Base-by-base conservation (phyloP, 345 rosid species). In the Citrus unshiu region DNA sequence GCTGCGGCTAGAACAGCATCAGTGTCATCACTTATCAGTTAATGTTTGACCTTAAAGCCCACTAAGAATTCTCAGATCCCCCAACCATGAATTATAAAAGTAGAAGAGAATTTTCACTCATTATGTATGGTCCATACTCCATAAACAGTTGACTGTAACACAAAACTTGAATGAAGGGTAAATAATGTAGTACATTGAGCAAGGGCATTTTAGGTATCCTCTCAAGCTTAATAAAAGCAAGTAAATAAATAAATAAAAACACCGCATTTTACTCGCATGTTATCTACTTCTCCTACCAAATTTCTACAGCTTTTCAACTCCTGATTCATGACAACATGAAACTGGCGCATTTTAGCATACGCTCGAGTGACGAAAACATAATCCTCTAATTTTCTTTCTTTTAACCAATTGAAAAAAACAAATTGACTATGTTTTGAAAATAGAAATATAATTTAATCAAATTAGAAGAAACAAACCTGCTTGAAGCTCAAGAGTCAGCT, bases 401-500 rank as follows among this genome's bases (percentile, higher is more conserved):
- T 46, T 46, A 73, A 46, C 32, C 60, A 43, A 57, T 56, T 1
- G 9, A n/a, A 64, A 43, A 22, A 69, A 75, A n/a, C 0, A 40
- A 30, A 34, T 10, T 62, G 18, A 30, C 58, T 8, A 27, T 70
- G 16, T 70, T 3, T 25, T 1, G 10, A 39, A 71, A 25, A 69
- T 8, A 3, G 22, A 71, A 30, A 54, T 10, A 54, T 29, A 30
- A 29, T 16, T 1, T 25, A 9, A 1, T 73, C 13, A 64, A 64
- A 43, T 6, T 25, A 39, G 32, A 49, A 19, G 1, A 65, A 0
- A 54, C 27, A 29, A 19, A 74, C 71, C 78, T 75, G 51, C 16
- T 40, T 64, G 71, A 75, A 75, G 22, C 49, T 65, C 27, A 75
- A 63, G 19, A 40, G 61, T 60, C 78, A 32, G 62, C 69, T 43